Evolutionary conservation across 2,329 filamentous ascomycete species (phyloP).

Genomic region (Lachnellula arida): DNA sequence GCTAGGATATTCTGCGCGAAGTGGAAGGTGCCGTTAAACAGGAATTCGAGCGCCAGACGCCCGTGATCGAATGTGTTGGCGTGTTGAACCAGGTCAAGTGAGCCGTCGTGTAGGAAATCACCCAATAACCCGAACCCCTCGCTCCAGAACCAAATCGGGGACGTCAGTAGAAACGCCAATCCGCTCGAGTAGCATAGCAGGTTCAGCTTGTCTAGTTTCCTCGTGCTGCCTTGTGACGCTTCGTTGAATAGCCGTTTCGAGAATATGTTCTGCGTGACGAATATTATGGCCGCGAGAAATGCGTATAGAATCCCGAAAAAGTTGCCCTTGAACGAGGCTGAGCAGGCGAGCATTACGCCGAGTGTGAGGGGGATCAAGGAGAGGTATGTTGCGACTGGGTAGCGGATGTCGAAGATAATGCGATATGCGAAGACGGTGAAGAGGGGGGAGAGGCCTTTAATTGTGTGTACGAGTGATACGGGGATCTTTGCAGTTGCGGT

Average conservation of each 20-base stretch:
- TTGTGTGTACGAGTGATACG: constrained; percentile 95
- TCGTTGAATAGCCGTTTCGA: constrained; percentile 98
- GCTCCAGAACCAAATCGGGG: constrained; percentile 88
- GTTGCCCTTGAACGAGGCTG: constrained; percentile 83
- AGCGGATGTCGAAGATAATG: constrained; percentile 80
- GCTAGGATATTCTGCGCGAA: constrained; percentile 95
- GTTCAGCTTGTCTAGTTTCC: constrained; percentile 92
- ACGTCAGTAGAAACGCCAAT: constrained; percentile 80
- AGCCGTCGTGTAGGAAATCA: constrained; percentile 78
- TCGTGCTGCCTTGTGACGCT: constrained; percentile 37
- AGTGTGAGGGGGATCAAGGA: constrained; percentile 86
- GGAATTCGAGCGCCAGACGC: constrained; percentile 72
- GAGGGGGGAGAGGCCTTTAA: constrained; percentile 92
- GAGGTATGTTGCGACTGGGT: constrained; percentile 80
- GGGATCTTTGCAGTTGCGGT: constrained; percentile 93
- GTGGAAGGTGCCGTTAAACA: constrained; percentile 96
- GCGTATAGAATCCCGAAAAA: constrained; percentile 87
- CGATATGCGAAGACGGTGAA: constrained; percentile 95
- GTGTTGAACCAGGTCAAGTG: constrained; percentile 57
- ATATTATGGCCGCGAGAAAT: constrained; percentile 84
- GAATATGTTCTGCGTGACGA: constrained; percentile 97
- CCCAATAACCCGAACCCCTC: constrained; percentile 75
- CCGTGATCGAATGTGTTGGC: constrained; percentile 67
- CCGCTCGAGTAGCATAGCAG: constrained; percentile 95
- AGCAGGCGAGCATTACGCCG: constrained; percentile 95